Percentiles rank a stretch among this genome's conserved stretches.
phyloP scores from a whole-genome alignment of 2,329 filamentous ascomycete genomes.

The Trichoderma guizhouense region DNA sequence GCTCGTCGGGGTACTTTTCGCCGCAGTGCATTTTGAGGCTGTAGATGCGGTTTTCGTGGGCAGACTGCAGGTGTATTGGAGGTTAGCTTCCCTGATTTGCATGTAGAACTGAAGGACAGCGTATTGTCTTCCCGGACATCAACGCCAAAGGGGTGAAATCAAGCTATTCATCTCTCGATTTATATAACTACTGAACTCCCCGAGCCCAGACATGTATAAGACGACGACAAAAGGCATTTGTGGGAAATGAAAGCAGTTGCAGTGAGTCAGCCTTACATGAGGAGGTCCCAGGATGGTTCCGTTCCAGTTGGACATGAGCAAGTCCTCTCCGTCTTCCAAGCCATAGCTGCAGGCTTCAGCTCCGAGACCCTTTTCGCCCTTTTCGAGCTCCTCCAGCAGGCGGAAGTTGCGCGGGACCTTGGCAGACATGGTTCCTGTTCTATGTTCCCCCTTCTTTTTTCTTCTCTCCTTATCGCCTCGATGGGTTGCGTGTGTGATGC shows the following conservation, averaged over 20 bases:
- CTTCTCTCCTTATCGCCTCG: neutral
- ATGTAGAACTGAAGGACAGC: neutral
- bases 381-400: conserved; percentile 94
- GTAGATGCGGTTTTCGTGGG: conserved; percentile 98
- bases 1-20: conserved; percentile 79
- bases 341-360: conserved; percentile 98
- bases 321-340: conserved; percentile 87
- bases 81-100: neutral
- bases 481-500: neutral
- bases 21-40: conserved; percentile 96
- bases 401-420: conserved; percentile 93
- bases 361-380: conserved; percentile 95
- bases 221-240: neutral
- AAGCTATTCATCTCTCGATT: neutral
- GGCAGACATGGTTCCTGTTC: conserved; percentile 33
- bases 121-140: neutral
- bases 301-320: conserved; percentile 98
- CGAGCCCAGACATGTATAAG: neutral
- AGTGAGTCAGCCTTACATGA: conserved; percentile 57
- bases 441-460: neutral
- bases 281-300: conserved; percentile 95
- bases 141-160: neutral
- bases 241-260: neutral
- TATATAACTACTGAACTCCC: neutral
- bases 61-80: conserved; percentile 58